These are phyloP conservation scores for Coccinonectria pachysandricola DNA, from an alignment of 2,329 filamentous ascomycete species.

Conservation along the genomic window DNA sequence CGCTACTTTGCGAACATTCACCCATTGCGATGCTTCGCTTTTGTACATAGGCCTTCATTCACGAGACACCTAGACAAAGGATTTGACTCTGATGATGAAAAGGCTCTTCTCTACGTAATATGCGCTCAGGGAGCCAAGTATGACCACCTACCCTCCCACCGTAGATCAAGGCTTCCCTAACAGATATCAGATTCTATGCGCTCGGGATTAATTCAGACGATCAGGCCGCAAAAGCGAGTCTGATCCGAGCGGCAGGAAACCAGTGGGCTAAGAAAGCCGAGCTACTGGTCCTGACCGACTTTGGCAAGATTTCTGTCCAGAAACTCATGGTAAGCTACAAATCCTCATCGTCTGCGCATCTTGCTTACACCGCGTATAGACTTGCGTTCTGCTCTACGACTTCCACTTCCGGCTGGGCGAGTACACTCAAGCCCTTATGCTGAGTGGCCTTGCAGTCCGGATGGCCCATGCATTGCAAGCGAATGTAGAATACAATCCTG, in stretches of 20 bases:
- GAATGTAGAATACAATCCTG: slow-evolving; percentile 26
- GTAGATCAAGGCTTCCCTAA: slow-evolving; percentile 3
- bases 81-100: slow-evolving; percentile 25
- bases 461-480: slow-evolving; percentile 33
- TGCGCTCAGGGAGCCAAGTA: slow-evolving; percentile 30
- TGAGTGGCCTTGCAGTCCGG: slow-evolving; percentile 30
- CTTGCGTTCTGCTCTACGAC: slow-evolving; percentile 29
- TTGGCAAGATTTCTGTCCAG: slow-evolving; percentile 29
- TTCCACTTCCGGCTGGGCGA: slow-evolving; percentile 30
- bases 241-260: slow-evolving; percentile 25
- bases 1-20: slow-evolving; percentile 31
- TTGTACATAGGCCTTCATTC: slow-evolving; percentile 30
- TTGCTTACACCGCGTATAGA: slow-evolving; percentile 11
- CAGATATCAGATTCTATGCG: slow-evolving; percentile 25
- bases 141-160: slow-evolving; percentile 1
- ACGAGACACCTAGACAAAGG: slow-evolving; percentile 28
- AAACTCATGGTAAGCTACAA: slow-evolving; percentile 25
- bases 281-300: slow-evolving; percentile 25
- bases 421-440: slow-evolving; percentile 30
- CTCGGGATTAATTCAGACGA: slow-evolving; percentile 21
- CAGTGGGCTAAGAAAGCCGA: slow-evolving; percentile 29
- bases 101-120: slow-evolving; percentile 26
- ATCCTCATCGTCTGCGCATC: not conserved
- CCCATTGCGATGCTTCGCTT: slow-evolving; percentile 30
- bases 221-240: slow-evolving; percentile 16